Evolutionary conservation across 768 basidiomycete species (phyloP), one percentile per base, ranked within the genome.

Genomic region (Suillus tomentosus): DNA sequence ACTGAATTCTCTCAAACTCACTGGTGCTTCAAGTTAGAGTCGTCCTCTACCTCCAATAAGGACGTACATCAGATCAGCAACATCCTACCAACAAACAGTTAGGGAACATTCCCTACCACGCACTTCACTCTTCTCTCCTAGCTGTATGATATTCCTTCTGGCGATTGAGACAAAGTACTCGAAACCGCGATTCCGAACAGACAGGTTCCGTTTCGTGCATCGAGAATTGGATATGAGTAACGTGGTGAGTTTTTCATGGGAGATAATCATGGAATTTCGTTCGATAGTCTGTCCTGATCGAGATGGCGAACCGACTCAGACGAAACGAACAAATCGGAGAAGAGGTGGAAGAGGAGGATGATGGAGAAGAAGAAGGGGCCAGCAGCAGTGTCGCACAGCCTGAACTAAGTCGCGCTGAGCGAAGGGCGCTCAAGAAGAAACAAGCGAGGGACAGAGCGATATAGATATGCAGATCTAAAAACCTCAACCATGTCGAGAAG

Each of bases 371-470:
- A n/a, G 72, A 70, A 4, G 75, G 68, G 4, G 67, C 74, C 5
- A 72, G 68, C 56, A 66, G 54, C 22, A 75, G 50, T 60, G 67
- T 69, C 63, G 66, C 72, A 48, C 80, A 81, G 69, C 83, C 80
- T 17, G 91, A 91, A 72, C 79, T 95, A 61, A 81, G 84, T 15
- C 87, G 94, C 42, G 77, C 84, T 1, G 88, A 96, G 75, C 81
- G 92, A 64, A 86, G 84, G 67, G 94, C 90, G 37, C 76, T 90
- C 71, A 95, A 95, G 85, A 94, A 91, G 84, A 89, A 91, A 72
- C 87, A 90, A 71, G 82, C 82, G 79, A 81, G 4, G 85, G 83
- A 5, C 85, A 82, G 0, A 83, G 80, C 0, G 87, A 82, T 3
- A 86, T 88, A 39, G 91, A 27, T 24, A 95, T 66, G 81, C 82